These are phyloP conservation scores for Plasmodium sp. DNA, from an alignment of 169 alveolate genomes.

Conservation along the genomic window DNA sequence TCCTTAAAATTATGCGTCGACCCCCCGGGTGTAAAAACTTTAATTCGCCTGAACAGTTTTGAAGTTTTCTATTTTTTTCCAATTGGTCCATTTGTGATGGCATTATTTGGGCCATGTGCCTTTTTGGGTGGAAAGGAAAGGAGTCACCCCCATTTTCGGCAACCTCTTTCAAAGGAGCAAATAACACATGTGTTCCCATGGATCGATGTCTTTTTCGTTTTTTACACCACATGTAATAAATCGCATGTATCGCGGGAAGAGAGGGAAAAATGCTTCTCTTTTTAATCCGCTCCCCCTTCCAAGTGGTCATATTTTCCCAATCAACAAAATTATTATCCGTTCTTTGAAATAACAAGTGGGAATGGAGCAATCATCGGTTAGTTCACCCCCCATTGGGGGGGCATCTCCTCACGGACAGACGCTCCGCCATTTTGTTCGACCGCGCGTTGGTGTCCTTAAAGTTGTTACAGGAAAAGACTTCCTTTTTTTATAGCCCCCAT, in stretches of 20 bases:
- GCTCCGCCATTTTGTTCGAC: not conserved
- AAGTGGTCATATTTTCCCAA: not conserved
- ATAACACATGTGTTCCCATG: not conserved
- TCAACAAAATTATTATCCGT: not conserved
- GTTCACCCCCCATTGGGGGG: not conserved
- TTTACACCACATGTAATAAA: not conserved
- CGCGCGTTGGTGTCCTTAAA: not conserved
- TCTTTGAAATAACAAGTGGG: not conserved
- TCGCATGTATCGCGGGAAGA: not conserved
- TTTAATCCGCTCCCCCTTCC: not conserved
- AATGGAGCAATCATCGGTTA: not conserved
- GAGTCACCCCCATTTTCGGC: not conserved
- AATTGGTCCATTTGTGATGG: not conserved
- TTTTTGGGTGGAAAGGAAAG: not conserved
- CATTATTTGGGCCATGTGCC: not conserved
- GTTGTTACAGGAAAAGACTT: not conserved
- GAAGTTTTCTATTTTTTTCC: not conserved
- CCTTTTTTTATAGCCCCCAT: not conserved
- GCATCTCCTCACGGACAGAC: not conserved
- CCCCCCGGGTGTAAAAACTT: not conserved
- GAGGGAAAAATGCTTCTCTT: not conserved
- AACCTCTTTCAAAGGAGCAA: not conserved
- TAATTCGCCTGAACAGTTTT: not conserved
- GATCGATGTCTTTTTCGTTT: not conserved
- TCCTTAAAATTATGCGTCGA: not conserved